Percentiles rank a stretch among this genome's conserved stretches.
Evolutionary conservation across 192 early-diverging fungal genomes (phyloP).

Genomic region (Umbelopsis ramanniana): DNA sequence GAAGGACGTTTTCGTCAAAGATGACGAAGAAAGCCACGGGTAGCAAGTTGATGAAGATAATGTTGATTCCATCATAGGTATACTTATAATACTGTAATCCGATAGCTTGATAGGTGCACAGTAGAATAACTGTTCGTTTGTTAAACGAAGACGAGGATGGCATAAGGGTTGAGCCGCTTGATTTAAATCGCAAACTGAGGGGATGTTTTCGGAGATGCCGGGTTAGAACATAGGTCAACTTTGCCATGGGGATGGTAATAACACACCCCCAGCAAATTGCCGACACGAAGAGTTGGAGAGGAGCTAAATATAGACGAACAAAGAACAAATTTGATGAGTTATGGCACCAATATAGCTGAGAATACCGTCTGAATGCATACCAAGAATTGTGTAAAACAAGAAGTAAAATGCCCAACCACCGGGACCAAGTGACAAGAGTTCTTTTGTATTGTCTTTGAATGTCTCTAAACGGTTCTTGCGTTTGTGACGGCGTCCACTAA

Average conservation of each 20-base stretch:
- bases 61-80: conserved; percentile 95
- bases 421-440: conserved; percentile 42
- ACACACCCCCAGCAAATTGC: conserved; percentile 85
- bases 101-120: conserved; percentile 87
- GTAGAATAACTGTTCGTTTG: conserved; percentile 64
- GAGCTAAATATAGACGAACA: too few relatives aligned
- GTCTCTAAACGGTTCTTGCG: background rate
- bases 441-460: background rate
- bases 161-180: conserved; percentile 46
- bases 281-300: conserved; percentile 78
- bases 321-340: too few relatives aligned
- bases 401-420: conserved; percentile 55
- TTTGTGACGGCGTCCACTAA: background rate
- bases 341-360: too few relatives aligned
- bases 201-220: conserved; percentile 82
- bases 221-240: conserved; percentile 80
- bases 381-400: conserved; percentile 47
- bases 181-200: conserved; percentile 72
- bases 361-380: conserved; percentile 49
- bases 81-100: conserved; percentile 98
- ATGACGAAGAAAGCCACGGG: conserved; percentile 84
- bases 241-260: conserved; percentile 94
- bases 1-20: conserved; percentile 77
- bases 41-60: conserved; percentile 93
- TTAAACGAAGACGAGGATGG: conserved; percentile 25